Evolutionary conservation across 75 land plant genomes (phyloP).

Genomic region (Picea sitchensis): DNA sequence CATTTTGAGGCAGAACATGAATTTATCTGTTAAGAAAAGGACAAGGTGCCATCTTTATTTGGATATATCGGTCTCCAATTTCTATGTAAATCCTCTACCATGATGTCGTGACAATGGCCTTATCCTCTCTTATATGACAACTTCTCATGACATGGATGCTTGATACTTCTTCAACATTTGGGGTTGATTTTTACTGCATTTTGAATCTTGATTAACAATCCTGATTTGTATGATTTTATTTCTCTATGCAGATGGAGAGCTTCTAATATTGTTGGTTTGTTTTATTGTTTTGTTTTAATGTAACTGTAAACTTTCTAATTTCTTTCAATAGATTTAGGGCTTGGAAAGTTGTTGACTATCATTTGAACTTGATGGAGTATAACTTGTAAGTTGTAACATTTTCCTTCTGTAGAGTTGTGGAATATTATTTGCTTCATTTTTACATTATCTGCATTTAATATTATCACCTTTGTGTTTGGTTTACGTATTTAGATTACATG

Average conservation of each 20-base stretch:
- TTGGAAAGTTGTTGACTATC: not conserved
- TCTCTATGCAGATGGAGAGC: not conserved
- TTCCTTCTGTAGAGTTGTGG: not conserved
- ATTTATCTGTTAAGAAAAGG: not conserved
- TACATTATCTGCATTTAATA: too few relatives aligned
- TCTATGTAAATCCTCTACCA: not conserved
- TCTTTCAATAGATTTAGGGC: not conserved
- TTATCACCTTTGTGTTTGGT: too few relatives aligned
- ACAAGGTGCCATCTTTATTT: not conserved
- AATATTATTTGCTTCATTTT: too few relatives aligned
- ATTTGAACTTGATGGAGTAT: not conserved
- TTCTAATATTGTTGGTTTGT: not conserved
- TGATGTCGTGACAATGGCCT: not conserved
- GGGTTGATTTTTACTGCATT: not conserved
- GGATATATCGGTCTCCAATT: not conserved
- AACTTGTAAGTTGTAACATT: not conserved
- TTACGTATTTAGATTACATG: not conserved
- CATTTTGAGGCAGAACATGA: not conserved
- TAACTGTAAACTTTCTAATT: not conserved
- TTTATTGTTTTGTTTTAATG: not conserved
- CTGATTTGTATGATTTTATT: not conserved
- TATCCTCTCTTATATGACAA: not conserved
- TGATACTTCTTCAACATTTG: too few relatives aligned
- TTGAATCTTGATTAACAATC: not conserved
- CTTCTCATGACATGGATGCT: too few relatives aligned